These are phyloP conservation scores for Houttuynia cordata DNA, from an alignment of 164 flowering plant species.

Conservation along the genomic window DNA sequence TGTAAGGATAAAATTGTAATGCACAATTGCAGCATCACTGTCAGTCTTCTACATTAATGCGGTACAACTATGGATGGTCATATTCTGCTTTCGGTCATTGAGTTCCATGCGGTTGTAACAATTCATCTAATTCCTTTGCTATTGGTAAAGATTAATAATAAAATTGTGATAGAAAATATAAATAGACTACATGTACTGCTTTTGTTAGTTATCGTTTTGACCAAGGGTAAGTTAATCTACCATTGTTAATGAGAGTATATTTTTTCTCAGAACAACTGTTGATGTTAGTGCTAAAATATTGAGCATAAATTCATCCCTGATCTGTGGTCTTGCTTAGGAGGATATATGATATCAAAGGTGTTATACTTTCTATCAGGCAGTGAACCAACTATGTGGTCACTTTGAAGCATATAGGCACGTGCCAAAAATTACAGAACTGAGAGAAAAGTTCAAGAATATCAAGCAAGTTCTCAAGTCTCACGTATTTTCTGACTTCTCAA, in stretches of 20 bases:
- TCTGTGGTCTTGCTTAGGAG: not conserved
- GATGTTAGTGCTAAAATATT: not conserved
- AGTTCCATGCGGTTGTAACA: not conserved
- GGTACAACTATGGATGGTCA: not conserved
- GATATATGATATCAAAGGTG: not conserved
- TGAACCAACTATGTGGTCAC: slow-evolving; percentile 88
- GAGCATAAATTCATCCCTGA: not conserved
- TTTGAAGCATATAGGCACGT: slow-evolving; percentile 95
- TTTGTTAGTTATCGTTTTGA: no score
- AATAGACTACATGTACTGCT: no score
- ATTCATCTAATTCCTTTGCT: not conserved
- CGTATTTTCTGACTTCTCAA: slow-evolving; percentile 93
- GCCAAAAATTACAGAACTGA: slow-evolving; percentile 87
- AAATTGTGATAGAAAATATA: not conserved
- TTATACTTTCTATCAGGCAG: slow-evolving; percentile 56
- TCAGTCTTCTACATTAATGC: not conserved
- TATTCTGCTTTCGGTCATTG: not conserved
- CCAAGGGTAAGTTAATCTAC: not conserved
- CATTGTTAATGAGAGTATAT: not conserved
- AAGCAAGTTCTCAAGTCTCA: slow-evolving; percentile 95
- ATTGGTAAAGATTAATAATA: not conserved
- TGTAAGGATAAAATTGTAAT: not conserved
- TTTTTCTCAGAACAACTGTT: not conserved
- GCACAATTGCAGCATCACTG: not conserved
- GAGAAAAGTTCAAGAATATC: slow-evolving; percentile 91